Base-by-base conservation (phyloP, 75 land plant species). In the Cunninghamia lanceolata region DNA sequence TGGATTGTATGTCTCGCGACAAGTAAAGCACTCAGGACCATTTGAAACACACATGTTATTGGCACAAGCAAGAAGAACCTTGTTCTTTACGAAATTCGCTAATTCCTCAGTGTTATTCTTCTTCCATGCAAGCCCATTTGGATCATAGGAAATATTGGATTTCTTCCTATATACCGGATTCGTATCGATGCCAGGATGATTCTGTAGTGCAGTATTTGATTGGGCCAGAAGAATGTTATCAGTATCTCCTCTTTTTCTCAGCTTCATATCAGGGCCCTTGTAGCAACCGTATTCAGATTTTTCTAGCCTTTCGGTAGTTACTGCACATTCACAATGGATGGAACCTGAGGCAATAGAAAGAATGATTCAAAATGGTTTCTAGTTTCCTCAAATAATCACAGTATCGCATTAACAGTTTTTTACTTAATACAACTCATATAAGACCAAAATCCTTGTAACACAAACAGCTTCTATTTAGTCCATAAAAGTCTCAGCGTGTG, bases 71-170 rank as follows among this genome's bases (percentile, higher is more conserved):
- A 84, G 52, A 38, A 94, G 70, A 63, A 94, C 52, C 13, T 83
- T 89, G 52, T 47, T 86, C 42, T 71, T 63, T 68, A 70, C 86
- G 70, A 94, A 94, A 52, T 82, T 66, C 46, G 85, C 89, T 30
- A 88, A 84, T 74, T 90, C 93, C 86, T 90, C 90, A 76, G 82
- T 66, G 9, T n/a, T 84, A 78, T 89, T 94, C 52, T 85, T 87
- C 63, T 91, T 88, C 87, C 95, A 90, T 8, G 16, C 59, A 32
- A 94, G 86, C 74, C 97, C 97, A 88, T 94, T 87, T 14, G 90
- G 80, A 39, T 77, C 39, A 40, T 2, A 19, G 0, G 52, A 50
- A 50, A 7, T 39, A 77, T 7, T 39, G 21, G 82, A 45, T 43
- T n/a, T 45, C 82, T 3, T 80, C 30, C 50, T 80, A 21, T 43